Evolutionary conservation across 176 grass and related monocot genomes (phyloP).

Genomic region (Lolium rigidum): DNA sequence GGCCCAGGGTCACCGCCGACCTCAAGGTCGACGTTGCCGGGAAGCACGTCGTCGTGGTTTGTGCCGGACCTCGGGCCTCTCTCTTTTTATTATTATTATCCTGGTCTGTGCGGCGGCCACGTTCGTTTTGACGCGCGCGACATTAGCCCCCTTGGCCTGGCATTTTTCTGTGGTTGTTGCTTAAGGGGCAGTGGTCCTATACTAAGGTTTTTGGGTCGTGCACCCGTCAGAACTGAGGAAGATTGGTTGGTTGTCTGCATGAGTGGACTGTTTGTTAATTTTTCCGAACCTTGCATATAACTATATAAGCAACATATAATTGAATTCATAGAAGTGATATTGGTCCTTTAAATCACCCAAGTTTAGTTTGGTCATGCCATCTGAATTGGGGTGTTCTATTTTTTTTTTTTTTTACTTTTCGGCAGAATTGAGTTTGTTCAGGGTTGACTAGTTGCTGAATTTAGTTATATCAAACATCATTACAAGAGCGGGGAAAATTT

Average conservation of each 20-base stretch:
- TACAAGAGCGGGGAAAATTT: background rate
- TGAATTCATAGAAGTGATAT: constrained; percentile 4
- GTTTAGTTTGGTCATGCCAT: background rate
- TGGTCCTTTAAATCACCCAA: constrained; percentile 12
- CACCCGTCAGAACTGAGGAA: background rate
- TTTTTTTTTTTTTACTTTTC: background rate
- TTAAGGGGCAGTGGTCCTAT: background rate
- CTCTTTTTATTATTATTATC: background rate
- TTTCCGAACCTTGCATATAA: background rate
- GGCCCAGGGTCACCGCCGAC: constrained; percentile 69
- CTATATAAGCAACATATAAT: background rate
- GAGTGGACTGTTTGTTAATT: no score
- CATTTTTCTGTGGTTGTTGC: constrained; percentile 13
- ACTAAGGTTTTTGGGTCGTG: constrained; percentile 10
- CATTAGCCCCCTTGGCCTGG: background rate
- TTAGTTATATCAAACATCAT: background rate
- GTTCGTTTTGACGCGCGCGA: no score
- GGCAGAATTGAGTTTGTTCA: constrained; percentile 25
- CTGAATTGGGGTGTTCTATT: background rate
- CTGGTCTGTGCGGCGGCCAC: background rate
- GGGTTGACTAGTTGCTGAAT: background rate
- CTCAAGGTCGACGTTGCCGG: constrained; percentile 81
- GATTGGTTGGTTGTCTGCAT: background rate
- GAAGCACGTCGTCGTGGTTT: constrained; percentile 86
- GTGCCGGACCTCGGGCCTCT: background rate